These are phyloP conservation scores for Curvularia lunata DNA, from an alignment of 2,329 filamentous ascomycete species.

Conservation along the genomic window DNA sequence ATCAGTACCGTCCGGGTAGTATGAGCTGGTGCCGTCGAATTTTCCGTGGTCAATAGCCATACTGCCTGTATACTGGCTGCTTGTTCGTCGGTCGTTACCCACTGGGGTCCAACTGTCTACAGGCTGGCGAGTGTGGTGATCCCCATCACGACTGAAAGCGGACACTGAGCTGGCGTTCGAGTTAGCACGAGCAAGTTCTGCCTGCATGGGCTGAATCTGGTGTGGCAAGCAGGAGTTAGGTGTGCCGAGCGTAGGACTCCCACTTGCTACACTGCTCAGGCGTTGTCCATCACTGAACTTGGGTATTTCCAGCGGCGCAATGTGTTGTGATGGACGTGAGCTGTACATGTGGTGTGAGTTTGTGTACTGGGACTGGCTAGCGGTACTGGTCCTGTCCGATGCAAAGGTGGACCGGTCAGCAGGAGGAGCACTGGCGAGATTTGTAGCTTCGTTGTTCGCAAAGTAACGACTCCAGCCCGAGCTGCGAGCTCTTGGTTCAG, in stretches of 20 bases:
- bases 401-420: slow-evolving; percentile 56
- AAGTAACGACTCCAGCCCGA: slow-evolving; percentile 82
- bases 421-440: slow-evolving; percentile 65
- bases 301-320: slow-evolving; percentile 66
- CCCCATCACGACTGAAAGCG: slow-evolving; percentile 39
- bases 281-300: slow-evolving; percentile 62
- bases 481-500: slow-evolving; percentile 54
- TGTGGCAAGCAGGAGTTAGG: slow-evolving; percentile 54
- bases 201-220: slow-evolving; percentile 45
- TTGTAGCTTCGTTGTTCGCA: slow-evolving; percentile 70
- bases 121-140: slow-evolving; percentile 39
- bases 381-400: slow-evolving; percentile 49
- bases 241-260: slow-evolving; percentile 72
- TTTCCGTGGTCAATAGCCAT: slow-evolving; percentile 50
- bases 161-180: slow-evolving; percentile 46
- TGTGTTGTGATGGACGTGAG: slow-evolving; percentile 68
- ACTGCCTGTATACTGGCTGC: slow-evolving; percentile 55
- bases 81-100: slow-evolving; percentile 46
- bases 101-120: slow-evolving; percentile 49
- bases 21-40: slow-evolving; percentile 62
- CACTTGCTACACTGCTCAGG: slow-evolving; percentile 70
- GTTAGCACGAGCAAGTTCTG: slow-evolving; percentile 47
- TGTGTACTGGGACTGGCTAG: slow-evolving; percentile 56
- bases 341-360: slow-evolving; percentile 60
- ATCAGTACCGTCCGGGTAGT: slow-evolving; percentile 43